Base-by-base conservation (phyloP, 805 yeast genomes). In the Priceomyces haplophilus region DNA sequence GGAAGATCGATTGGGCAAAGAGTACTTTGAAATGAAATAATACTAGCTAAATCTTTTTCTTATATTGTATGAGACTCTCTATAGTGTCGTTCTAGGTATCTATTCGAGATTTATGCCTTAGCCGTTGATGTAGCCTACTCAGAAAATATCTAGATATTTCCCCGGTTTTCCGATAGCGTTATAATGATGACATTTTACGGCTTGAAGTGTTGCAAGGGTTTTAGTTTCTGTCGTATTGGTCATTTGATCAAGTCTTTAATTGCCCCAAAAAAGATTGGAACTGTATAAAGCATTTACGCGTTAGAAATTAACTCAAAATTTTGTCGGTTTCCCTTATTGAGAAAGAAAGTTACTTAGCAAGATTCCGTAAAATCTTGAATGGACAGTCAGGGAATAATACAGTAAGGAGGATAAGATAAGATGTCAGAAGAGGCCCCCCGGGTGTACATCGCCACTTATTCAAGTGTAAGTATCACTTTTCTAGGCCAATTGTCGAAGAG, bases 381-480 rank as follows among this genome's bases (percentile, higher is more conserved):
- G 29, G 7, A 35, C 18, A 35, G 7, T 16, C 35, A 11, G 39
- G 39, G 29, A 23, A 25, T 30, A 18, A 36, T 10, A 34, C 16
- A 12, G 17, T 21, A 35, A 32, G n/a, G 5, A 12, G 31, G 31
- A 27, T 27, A 27, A n/a, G 31, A 36, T 11, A 41, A 25, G 13
- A 64, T 64, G 69, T 54, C 67, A 34, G 46, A 43, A 40, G 63
- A 53, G 45, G 64, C 59, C 36, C 70, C 73, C 24, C 54, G 58
- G 52, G 74, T 70, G 46, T 70, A 65, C 53, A 67, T 70, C 42
- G 75, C 76, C 47, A 70, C 75, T 12, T 70, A 70, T 50, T 69
- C 74, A 38, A 67, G 61, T 51, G 75, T 70, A 65, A 49, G 75
- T 68, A 27, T 30, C 17, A 18, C 18, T 6, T 32, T 16, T 16